These are phyloP conservation scores for Capronia americana DNA, from an alignment of 2,329 filamentous ascomycete species.

Conservation along the genomic window DNA sequence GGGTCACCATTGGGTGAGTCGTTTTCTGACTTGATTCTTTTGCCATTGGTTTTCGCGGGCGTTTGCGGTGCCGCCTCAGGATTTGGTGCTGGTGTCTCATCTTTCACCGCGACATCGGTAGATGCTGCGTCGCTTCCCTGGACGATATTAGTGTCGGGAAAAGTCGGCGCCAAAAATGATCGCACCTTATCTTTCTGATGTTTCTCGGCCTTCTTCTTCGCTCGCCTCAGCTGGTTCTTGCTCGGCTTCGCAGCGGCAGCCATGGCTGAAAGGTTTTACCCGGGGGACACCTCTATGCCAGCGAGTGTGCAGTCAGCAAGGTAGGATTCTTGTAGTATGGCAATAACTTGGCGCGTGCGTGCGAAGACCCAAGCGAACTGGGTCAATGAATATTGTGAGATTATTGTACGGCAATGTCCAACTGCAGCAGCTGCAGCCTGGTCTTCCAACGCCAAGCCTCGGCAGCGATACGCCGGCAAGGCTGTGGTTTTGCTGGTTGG, in stretches of 20 bases:
- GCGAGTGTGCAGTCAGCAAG: background rate
- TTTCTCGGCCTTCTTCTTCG: conserved; percentile 94
- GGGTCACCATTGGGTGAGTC: conserved; percentile 55
- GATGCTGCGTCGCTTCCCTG: conserved; percentile 32
- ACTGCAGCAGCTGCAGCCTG: background rate
- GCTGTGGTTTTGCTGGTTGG: background rate
- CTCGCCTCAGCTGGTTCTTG: conserved; percentile 92
- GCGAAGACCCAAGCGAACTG: background rate
- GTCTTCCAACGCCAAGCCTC: background rate
- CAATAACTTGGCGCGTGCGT: background rate
- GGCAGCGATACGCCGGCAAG: background rate
- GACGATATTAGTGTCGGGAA: conserved; percentile 16
- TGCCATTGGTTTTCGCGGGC: conserved; percentile 23
- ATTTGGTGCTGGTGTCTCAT: conserved; percentile 13
- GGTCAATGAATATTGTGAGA: background rate
- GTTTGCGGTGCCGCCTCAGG: conserved; percentile 21
- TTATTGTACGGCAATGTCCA: background rate
- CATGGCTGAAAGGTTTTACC: conserved; percentile 15
- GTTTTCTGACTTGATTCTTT: conserved; percentile 31
- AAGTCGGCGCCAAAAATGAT: background rate
- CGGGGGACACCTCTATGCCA: background rate
- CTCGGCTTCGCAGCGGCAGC: conserved; percentile 68
- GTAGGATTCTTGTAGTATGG: background rate
- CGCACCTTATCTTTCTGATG: conserved; percentile 74
- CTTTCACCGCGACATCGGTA: conserved; percentile 12